Percentiles rank a stretch among this genome's conserved stretches.
Conservation (phyloP, 108 stramenopile genomes). For the Skeletonema costatum region DNA sequence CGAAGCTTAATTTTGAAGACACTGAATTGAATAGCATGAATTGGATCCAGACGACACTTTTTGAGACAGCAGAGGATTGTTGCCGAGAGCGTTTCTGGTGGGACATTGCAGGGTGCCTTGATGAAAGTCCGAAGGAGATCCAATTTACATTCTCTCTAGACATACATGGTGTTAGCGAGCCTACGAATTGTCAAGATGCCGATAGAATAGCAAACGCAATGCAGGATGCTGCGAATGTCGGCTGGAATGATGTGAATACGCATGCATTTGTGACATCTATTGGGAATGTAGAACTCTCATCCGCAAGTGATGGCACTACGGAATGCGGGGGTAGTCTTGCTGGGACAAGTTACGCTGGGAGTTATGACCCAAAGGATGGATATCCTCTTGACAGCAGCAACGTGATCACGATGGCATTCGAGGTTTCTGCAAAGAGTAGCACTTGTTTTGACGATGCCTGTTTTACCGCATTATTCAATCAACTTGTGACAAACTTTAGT, state of each 20-base stretch:
- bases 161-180: background rate
- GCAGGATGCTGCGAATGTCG: conserved; percentile 16
- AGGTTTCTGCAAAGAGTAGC: too few species aligned
- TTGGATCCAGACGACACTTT: background rate
- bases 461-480: too few species aligned
- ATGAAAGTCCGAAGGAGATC: background rate
- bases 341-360: background rate
- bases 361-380: too few species aligned
- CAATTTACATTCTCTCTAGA: background rate
- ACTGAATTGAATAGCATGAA: background rate
- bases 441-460: too few species aligned
- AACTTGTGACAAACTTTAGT: too few species aligned
- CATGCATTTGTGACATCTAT: background rate
- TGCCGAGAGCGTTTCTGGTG: background rate
- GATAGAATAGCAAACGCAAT: conserved; percentile 17
- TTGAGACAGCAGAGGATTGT: background rate
- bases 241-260: background rate
- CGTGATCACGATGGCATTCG: too few species aligned
- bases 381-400: too few species aligned
- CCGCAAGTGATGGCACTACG: background rate
- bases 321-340: background rate
- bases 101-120: background rate
- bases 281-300: background rate
- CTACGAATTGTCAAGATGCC: conserved; percentile 3
- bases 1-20: background rate